Percentiles rank a stretch among this genome's conserved stretches.
phyloP scores from a whole-genome alignment of 75 land plant genomes.

The Larix kaempferi region DNA sequence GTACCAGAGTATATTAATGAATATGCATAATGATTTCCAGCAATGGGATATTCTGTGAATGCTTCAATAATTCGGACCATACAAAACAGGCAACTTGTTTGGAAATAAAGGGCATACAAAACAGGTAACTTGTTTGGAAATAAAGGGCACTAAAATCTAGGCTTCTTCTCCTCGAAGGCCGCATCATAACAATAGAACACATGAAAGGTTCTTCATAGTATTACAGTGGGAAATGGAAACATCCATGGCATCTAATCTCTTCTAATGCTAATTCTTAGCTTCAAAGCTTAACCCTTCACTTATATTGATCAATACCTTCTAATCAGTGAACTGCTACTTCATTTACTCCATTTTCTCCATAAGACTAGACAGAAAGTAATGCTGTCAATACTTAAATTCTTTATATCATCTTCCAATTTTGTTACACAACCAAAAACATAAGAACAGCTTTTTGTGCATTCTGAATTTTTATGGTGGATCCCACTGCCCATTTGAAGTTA shows the following conservation, averaged over 20 bases:
- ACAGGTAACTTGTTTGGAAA: slow-evolving; percentile 15
- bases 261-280: slow-evolving; percentile 48
- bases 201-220: slow-evolving; percentile 28
- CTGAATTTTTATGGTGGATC: too few relatives aligned
- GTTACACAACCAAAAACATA: slow-evolving; percentile 35
- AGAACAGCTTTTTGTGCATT: too few relatives aligned
- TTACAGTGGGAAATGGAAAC: slow-evolving; percentile 26
- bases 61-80: slow-evolving; percentile 37
- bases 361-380: slow-evolving; percentile 52
- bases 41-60: slow-evolving; percentile 30
- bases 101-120: slow-evolving; percentile 5
- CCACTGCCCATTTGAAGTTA: too few relatives aligned
- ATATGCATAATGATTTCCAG: slow-evolving; percentile 41
- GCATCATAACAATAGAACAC: slow-evolving; percentile 49
- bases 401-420: slow-evolving; percentile 3
- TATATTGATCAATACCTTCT: slow-evolving; percentile 14
- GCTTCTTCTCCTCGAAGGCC: slow-evolving; percentile 41
- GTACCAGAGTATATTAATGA: too few relatives aligned
- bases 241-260: slow-evolving; percentile 62
- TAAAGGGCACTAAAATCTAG: slow-evolving; percentile 26
- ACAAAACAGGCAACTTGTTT: slow-evolving; percentile 29
- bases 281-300: slow-evolving; percentile 3
- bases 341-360: slow-evolving; percentile 60
- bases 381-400: slow-evolving; percentile 5
- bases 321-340: slow-evolving; percentile 18